Base-by-base conservation (phyloP, 129 eudicot species). In the Saussurea involucrata region DNA sequence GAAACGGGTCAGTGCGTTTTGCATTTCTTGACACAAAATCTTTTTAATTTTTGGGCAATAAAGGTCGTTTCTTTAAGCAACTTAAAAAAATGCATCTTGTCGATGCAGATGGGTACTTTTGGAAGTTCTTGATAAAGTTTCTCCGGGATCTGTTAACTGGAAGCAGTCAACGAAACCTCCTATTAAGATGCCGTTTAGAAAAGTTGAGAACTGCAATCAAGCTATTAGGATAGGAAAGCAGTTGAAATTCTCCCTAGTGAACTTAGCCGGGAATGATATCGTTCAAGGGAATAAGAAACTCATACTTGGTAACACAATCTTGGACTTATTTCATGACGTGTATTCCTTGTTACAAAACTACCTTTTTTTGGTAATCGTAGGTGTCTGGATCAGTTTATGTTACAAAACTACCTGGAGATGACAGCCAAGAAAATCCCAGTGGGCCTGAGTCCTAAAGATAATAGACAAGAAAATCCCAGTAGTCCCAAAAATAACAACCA, bases 161-260 rank as follows among this genome's bases (percentile, higher is more conserved):
- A 95, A 92, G 84, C 97, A 92, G 18, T 86, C 99, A 55, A 83
- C 97, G 15, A 95, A 86, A 74, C 99, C 99, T 82, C 99, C 99
- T 1, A 95, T 95, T 63, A 95, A 88, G 82, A 92, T 92, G 99
- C 99, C 99, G 5, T 95, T 95, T 68, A 88, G 97, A 61, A 95
- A 95, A 89, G 97, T 95, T 6, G 99, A 95, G 84, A 95, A 95
- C n/a, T 91, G 97, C 94, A 95, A 95, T 80, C 99, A 95, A 88
- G 96, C 89, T 55, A 85, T 95, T 66, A 82, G 73, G 78, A 83
- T 95, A 13, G 99, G 97, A 85, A 95, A 83, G 89, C 87, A 87
- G 73, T 81, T 95, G 74, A 95, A 86, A 40, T 85, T 95, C 66
- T 95, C 97, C 22, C 82, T 95, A 1, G 97, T 95, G 25, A 95